Evolutionary conservation across 176 grass and related monocot genomes (phyloP), one percentile per base, ranked within the genome.

Genomic region (Zoysia japonica): DNA sequence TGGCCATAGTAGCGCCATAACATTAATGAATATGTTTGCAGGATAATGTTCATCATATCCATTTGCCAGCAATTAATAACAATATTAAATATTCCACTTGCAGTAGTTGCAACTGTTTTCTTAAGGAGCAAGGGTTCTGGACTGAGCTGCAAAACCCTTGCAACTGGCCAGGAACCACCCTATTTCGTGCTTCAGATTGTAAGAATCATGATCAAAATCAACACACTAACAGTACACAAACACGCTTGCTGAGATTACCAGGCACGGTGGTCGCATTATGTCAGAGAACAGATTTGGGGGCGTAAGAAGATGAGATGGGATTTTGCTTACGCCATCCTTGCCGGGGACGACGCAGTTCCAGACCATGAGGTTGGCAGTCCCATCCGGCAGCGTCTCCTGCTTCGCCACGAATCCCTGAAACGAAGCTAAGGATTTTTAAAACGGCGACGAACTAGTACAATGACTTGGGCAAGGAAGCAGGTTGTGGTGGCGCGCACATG

Each of bases 391-490:
- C 36, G 89, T 92, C 74, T 87, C 87, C 20, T 91, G 94, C 83
- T 87, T 94, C 35, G 94, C 94, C 74, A 97, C 91, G 70, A 97
- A 97, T 43, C 94, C 91, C 94, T 94, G 82, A 80, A 69, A 74
- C 65, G 40, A n/a, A 44, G 39, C 64, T 60, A 70, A 64, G 54
- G 28, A 65, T 36, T 15, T 52, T 42, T 68, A 35, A 17, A 53
- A 75, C 15, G 14, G 16, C 9, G 19, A 62, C 61, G 17, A 16
- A 65, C 4, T 4, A 4, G 15, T 43, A 66, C 12, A 45, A 19
- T 38, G 59, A 61, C 59, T 36, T 11, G 9, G 48, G 2, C 51
- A 7, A 9, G 36, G 43, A 59, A 67, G 72, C 37, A 57, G 51
- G 47, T 75, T 8, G 62, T 3, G 40, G 53, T 10, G 76, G 54